phyloP scores from a whole-genome alignment of 768 basidiomycete genomes.

The Lyophyllum atratum region DNA sequence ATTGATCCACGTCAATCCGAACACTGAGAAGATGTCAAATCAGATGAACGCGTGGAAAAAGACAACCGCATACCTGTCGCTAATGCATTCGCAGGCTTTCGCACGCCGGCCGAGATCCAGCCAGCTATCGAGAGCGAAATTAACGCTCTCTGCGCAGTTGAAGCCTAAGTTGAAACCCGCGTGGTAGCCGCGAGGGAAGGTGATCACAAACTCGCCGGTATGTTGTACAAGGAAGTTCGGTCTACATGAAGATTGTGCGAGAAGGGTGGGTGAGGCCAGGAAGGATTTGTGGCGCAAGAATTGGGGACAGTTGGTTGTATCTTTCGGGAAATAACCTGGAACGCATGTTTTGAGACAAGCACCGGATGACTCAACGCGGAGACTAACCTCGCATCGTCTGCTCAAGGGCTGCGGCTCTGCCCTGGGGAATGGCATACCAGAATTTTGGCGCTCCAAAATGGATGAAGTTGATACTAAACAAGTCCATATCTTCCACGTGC shows the following conservation, averaged over 20 bases:
- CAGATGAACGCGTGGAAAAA: neutral
- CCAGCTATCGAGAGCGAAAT: conserved; percentile 96
- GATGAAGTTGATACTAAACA: conserved; percentile 98
- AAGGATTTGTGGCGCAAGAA: conserved; percentile 97
- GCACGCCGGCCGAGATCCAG: conserved; percentile 85
- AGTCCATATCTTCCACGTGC: conserved; percentile 99
- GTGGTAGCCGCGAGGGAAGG: conserved; percentile 93
- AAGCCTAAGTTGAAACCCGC: conserved; percentile 96
- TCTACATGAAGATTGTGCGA: conserved; percentile 75
- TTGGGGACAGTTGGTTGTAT: conserved; percentile 83
- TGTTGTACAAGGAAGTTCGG: conserved; percentile 92
- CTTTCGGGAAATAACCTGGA: conserved; percentile 86
- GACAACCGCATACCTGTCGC: conserved; percentile 57
- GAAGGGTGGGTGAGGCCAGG: conserved; percentile 82
- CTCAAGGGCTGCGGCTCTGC: conserved; percentile 80
- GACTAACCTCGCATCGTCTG: conserved; percentile 80
- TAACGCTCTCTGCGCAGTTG: conserved; percentile 97
- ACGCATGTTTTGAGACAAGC: neutral
- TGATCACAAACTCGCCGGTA: conserved; percentile 95
- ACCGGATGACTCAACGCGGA: neutral
- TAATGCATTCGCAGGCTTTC: conserved; percentile 71
- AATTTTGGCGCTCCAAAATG: conserved; percentile 97
- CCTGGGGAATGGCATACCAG: conserved; percentile 97
- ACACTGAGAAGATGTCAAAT: conserved; percentile 54
- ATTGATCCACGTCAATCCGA: conserved; percentile 88